Evolutionary conservation across 192 early-diverging fungal species (phyloP).

Genomic region (Coemansia sp.): DNA sequence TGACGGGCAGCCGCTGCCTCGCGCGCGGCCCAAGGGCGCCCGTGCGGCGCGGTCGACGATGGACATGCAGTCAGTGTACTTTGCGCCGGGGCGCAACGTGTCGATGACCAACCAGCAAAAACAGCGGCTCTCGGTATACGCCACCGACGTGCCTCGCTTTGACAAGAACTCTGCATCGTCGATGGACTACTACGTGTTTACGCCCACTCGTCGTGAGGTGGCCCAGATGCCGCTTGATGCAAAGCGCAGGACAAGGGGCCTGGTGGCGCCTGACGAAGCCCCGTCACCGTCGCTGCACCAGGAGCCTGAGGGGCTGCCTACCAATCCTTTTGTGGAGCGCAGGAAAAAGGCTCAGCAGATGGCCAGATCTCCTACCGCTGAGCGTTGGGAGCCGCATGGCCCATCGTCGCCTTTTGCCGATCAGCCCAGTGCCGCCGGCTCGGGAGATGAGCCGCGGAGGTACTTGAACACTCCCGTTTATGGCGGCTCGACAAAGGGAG

Average conservation of each 20-base stretch:
- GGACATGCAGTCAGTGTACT: constrained; percentile 56
- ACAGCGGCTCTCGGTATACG: constrained; percentile 32
- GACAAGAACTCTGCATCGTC: constrained; percentile 51
- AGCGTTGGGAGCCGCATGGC: constrained; percentile 31
- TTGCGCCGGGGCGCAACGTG: constrained; percentile 56
- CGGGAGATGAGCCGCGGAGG: constrained; percentile 52
- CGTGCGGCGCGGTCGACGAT: constrained; percentile 31
- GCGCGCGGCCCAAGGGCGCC: constrained; percentile 33
- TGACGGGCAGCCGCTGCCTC: constrained; percentile 6
- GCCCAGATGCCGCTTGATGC: constrained; percentile 31
- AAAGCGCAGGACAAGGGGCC: constrained; percentile 19
- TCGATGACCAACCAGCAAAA: constrained; percentile 49
- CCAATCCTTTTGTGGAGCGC: constrained; percentile 51
- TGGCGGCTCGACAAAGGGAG: constrained; percentile 19
- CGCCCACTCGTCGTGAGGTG: constrained; percentile 33
- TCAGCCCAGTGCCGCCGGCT: constrained; percentile 18
- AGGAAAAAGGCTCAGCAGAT: constrained; percentile 32
- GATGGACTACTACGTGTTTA: constrained; percentile 55
- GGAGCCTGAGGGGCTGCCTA: constrained; percentile 20
- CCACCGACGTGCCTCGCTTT: constrained; percentile 18
- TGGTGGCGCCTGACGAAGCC: constrained; percentile 26
- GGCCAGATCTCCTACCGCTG: background rate
- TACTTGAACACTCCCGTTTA: constrained; percentile 49
- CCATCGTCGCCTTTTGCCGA: constrained; percentile 31
- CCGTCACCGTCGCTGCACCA: constrained; percentile 23